Evolutionary conservation across 345 rosid genomes (phyloP), one percentile per base, ranked within the genome.

Genomic region (Lepidium didymum): DNA sequence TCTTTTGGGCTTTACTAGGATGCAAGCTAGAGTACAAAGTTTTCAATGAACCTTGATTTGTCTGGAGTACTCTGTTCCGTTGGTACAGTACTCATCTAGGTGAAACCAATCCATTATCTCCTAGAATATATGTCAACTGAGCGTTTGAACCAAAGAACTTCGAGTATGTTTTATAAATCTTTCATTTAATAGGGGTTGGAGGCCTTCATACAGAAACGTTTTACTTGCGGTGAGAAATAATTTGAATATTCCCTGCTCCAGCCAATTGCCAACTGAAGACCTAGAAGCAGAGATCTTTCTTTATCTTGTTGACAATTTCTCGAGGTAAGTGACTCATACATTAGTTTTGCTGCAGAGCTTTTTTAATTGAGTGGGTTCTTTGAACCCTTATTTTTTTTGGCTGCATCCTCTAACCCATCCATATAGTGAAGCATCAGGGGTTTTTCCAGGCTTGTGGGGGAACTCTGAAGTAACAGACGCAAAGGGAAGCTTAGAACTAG

Each of bases 211-310:
- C 47, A 87, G 86, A 74, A 82, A 79, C 42, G 91, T 83, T 56
- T 68, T 90, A 84, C 93, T 92, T 81, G 79, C 84, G 27, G 90
- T 90, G 62, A 85, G 91, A 73, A 81, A 84, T 65, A 81, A 83
- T 62, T 71, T 92, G 56, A 79, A 54, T 31, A 62, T 92, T 77
- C 78, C 87, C 77, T 92, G 98, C 86, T 86, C 98, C n/a, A 81
- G 72, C 74, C 89, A 85, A 62, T 78, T 90, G 83, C 74, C 87
- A 31, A 84, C 93, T 3, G 87, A 88, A 80, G 96, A 92, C 72
- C 75, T 88, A 10, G 96, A 92, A 83, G 90, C 83, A 13, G 97
- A 92, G 76, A 84, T 88, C 43, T 92, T 92, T 79, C 96, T 92
- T 55, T 86, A 86, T 73, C 84, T 90, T 53, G 64, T 92, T 57